Base-by-base conservation (phyloP, 176 grass and related monocot species). In the Zea luxurians region DNA sequence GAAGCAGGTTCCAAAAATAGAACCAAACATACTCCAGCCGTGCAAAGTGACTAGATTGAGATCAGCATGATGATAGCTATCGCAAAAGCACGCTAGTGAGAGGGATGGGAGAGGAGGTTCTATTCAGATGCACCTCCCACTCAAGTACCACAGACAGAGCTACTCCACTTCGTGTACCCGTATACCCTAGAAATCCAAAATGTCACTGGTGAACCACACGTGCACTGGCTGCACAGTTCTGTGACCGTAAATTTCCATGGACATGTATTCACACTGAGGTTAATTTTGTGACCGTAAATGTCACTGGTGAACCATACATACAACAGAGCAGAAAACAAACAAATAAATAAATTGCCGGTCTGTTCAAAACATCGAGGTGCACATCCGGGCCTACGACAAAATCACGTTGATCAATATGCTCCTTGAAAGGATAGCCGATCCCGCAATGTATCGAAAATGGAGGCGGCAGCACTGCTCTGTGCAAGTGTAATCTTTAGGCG, bases 361-460 rank as follows among this genome's bases (percentile, higher is more conserved):
- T 49, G 41, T 49, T 47, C 38, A 43, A 78, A 64, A 66, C 53
- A 68, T n/a, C 52, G 70, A n/a, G 44, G 36, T 64, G 74, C 13
- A 44, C 18, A 36, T 41, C 13, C 55, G 57, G 46, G 5, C 13
- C 37, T 34, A 13, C 8, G 61, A 78, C 36, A 84, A 13, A 55
- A 12, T 37, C 13, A 6, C 10, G 1, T 8, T 45, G 18, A 42
- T 83, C 81, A 98, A 52, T 95, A 90, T 34, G 71, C 49, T 82
- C 90, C 90, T 91, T 92, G 96, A 60, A 94, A 98, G 27, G 96
- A 95, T 43, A 95, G 79, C 11, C 90, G 88, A 79, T 95, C 92
- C 69, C 90, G 84, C 78, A 99, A 75, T 8, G 96, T 95, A 74
- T 99, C 92, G 4, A 99, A 89, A 68, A 99, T 90, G 79, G 91